These are phyloP conservation scores for Grigorovia yakushimaensis DNA, from an alignment of 805 yeast species.

Conservation along the genomic window DNA sequence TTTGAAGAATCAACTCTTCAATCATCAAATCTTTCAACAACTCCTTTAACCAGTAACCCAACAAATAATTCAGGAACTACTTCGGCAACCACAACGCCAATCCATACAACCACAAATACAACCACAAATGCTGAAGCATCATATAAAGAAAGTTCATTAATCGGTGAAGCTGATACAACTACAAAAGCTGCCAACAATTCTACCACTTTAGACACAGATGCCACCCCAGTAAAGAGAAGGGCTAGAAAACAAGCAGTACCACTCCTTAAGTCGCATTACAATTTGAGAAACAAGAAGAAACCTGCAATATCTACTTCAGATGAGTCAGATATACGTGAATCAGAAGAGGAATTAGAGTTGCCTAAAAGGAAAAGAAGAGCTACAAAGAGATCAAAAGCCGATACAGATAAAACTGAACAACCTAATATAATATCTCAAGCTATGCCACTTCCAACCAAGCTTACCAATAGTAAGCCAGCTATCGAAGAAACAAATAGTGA, in stretches of 20 bases:
- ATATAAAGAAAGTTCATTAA: no score
- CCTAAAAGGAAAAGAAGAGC: neutral
- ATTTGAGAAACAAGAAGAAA: neutral
- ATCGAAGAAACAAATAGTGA: neutral
- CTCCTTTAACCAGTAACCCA: no score
- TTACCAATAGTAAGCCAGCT: neutral
- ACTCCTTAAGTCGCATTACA: neutral
- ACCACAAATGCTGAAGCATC: no score
- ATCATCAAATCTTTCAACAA: no score
- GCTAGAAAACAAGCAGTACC: neutral
- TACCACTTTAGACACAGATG: no score
- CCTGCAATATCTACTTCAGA: neutral
- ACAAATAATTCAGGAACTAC: no score
- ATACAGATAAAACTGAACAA: neutral
- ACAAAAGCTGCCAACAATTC: no score
- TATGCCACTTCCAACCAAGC: neutral
- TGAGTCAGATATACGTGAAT: neutral
- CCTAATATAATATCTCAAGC: neutral
- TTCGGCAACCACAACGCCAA: no score
- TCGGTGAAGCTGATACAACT: no score
- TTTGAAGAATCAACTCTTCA: no score
- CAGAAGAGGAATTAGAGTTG: neutral
- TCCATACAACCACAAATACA: no score
- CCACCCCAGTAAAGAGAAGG: neutral
- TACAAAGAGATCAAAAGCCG: neutral